These are phyloP conservation scores for Saccharomycopsis sp. DNA, from an alignment of 805 yeast species.

Conservation along the genomic window DNA sequence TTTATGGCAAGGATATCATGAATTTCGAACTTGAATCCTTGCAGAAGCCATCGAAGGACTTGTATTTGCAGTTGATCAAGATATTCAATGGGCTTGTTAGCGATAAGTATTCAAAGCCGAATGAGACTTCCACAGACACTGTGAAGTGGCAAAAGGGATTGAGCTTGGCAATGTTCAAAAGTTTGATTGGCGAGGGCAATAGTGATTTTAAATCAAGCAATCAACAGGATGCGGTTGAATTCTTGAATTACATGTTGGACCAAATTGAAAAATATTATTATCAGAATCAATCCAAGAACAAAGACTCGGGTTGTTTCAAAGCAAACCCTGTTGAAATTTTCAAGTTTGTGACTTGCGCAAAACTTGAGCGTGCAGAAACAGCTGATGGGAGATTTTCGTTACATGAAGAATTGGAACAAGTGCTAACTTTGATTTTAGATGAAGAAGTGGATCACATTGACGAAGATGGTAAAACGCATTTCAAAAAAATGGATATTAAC, in stretches of 20 bases:
- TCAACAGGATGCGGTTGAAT: slow-evolving; percentile 96
- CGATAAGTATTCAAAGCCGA: slow-evolving; percentile 64
- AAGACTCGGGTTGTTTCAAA: slow-evolving; percentile 17
- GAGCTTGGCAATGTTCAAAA: slow-evolving; percentile 67
- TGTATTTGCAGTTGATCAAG: slow-evolving; percentile 70
- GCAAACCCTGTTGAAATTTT: slow-evolving; percentile 45
- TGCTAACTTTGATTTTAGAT: slow-evolving; percentile 50
- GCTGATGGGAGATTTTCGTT: slow-evolving; percentile 45
- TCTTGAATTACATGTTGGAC: slow-evolving; percentile 58
- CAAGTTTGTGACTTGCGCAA: slow-evolving; percentile 56
- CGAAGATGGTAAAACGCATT: slow-evolving; percentile 37
- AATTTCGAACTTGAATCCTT: slow-evolving; percentile 23
- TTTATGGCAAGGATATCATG: slow-evolving; percentile 25
- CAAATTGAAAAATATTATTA: slow-evolving; percentile 44
- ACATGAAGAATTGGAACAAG: slow-evolving; percentile 48
- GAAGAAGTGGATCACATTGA: slow-evolving; percentile 32
- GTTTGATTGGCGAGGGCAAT: slow-evolving; percentile 67
- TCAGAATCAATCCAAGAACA: slow-evolving; percentile 21
- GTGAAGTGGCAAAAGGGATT: slow-evolving; percentile 64
- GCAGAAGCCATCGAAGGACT: slow-evolving; percentile 50
- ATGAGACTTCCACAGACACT: slow-evolving; percentile 29
- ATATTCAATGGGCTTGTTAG: slow-evolving; percentile 69
- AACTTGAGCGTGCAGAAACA: slow-evolving; percentile 40
- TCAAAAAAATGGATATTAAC: slow-evolving; percentile 32
- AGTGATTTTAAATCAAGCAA: slow-evolving; percentile 75